phyloP scores from a whole-genome alignment of 1,284 basidiomycete species.

The Irpex sp. region DNA sequence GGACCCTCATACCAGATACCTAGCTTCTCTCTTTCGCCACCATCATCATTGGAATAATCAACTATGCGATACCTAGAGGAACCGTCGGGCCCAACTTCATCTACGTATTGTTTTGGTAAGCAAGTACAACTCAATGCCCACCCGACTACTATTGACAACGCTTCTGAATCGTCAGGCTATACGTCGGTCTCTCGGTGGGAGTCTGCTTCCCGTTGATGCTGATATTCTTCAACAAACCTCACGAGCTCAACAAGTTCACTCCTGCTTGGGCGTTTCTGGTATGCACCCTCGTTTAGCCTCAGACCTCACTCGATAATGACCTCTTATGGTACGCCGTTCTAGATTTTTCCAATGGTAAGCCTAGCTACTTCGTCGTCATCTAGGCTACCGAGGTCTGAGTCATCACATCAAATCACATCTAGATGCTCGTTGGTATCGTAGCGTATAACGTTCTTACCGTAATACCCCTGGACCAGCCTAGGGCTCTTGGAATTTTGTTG shows the following conservation, averaged over 20 bases:
- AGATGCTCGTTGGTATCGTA: conserved; percentile 48
- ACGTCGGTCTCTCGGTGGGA: conserved; percentile 34
- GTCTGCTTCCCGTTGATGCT: conserved; percentile 47
- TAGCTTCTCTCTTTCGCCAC: conserved; percentile 43
- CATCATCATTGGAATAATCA: conserved; percentile 45
- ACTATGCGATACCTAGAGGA: conserved; percentile 36
- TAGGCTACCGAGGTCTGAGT: conserved; percentile 1
- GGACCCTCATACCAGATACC: conserved; percentile 2
- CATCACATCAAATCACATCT: neutral
- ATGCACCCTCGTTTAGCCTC: conserved; percentile 9
- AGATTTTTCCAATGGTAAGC: conserved; percentile 44
- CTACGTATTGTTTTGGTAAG: conserved; percentile 42
- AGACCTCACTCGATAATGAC: neutral
- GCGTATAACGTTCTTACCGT: conserved; percentile 41
- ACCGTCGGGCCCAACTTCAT: conserved; percentile 31
- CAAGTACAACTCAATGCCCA: neutral
- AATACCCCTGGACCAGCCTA: conserved; percentile 31
- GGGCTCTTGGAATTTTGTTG: conserved; percentile 39
- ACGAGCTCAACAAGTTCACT: conserved; percentile 42
- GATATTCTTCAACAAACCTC: conserved; percentile 47
- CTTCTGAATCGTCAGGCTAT: conserved; percentile 31
- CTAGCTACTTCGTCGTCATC: neutral
- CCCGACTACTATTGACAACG: no score
- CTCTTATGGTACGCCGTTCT: neutral
- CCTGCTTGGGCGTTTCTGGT: conserved; percentile 47